Conservation (phyloP, 768 basidiomycete species). For the Collybia sordida region DNA sequence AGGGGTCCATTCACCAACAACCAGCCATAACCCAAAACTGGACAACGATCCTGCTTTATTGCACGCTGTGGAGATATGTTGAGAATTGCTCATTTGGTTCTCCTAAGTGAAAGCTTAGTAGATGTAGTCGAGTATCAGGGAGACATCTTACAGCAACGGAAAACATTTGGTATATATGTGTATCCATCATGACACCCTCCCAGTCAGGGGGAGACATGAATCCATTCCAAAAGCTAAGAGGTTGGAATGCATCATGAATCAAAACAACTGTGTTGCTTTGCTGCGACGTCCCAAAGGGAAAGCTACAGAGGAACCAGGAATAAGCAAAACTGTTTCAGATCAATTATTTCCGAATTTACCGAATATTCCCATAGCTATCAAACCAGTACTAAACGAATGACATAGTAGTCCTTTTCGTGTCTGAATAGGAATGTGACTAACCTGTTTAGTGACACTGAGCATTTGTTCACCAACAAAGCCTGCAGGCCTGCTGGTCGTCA, state of each 20-base stretch:
- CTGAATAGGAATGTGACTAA: conserved; percentile 14
- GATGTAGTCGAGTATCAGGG: not conserved
- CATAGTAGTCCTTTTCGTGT: not conserved
- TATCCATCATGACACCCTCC: conserved; percentile 75
- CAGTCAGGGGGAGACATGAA: conserved; percentile 54
- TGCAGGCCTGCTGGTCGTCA: conserved; percentile 55
- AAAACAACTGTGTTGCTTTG: conserved; percentile 68
- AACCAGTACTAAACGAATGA: conserved; percentile 56
- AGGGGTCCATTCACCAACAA: conserved; percentile 89
- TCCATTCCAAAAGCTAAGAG: conserved; percentile 66
- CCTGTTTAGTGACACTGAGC: conserved; percentile 46
- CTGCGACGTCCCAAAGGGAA: conserved; percentile 30
- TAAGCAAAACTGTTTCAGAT: conserved; percentile 2
- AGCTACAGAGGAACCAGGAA: conserved; percentile 22
- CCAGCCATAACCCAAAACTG: conserved; percentile 67
- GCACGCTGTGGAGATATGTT: conserved; percentile 68
- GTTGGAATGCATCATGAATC: conserved; percentile 80
- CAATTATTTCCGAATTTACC: conserved; percentile 35
- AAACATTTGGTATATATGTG: conserved; percentile 80
- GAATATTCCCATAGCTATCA: conserved; percentile 74
- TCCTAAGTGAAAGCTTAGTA: conserved; percentile 29
- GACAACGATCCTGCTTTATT: conserved; percentile 41
- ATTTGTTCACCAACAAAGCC: conserved; percentile 58
- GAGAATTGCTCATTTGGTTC: conserved; percentile 41
- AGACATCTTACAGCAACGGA: conserved; percentile 44